Evolutionary conservation across 2,329 filamentous ascomycete species (phyloP).

Genomic region (Colletotrichum tofieldiae): DNA sequence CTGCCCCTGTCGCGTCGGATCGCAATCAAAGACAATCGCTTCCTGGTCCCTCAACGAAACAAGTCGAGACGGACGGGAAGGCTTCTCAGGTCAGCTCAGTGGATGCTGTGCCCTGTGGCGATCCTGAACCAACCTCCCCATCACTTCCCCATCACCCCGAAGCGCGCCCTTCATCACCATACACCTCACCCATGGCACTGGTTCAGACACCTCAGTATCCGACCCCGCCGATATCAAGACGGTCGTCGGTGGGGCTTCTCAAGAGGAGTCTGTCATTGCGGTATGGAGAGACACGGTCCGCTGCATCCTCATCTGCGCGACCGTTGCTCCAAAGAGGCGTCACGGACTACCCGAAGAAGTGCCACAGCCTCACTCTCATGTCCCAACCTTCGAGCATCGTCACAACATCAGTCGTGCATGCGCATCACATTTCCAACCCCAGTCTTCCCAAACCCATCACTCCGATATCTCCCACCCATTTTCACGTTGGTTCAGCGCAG

Average conservation of each 20-base stretch:
- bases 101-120: slow-evolving; percentile 41
- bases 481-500: slow-evolving; percentile 55
- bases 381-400: slow-evolving; percentile 77
- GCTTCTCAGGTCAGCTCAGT: slow-evolving; percentile 40
- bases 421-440: slow-evolving; percentile 79
- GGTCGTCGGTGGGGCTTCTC: slow-evolving; percentile 42
- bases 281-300: slow-evolving; percentile 51
- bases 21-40: slow-evolving; percentile 30
- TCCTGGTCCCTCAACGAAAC: slow-evolving; percentile 40
- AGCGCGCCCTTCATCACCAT: slow-evolving; percentile 24
- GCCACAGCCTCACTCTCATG: slow-evolving; percentile 62
- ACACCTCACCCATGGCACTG: slow-evolving; percentile 36
- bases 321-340: slow-evolving; percentile 59
- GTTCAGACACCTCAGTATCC: slow-evolving; percentile 40
- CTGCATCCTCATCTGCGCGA: slow-evolving; percentile 53
- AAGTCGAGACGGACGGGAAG: slow-evolving; percentile 35
- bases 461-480: slow-evolving; percentile 66
- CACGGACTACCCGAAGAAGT: slow-evolving; percentile 60
- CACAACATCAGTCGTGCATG: slow-evolving; percentile 75
- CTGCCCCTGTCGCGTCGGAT: slow-evolving; percentile 53
- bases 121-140: slow-evolving; percentile 41
- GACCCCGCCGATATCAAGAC: slow-evolving; percentile 44
- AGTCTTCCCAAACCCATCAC: slow-evolving; percentile 66
- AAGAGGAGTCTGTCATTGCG: slow-evolving; percentile 50
- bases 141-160: slow-evolving; percentile 27